Evolutionary conservation across 148 eudicot genomes (phyloP).

Genomic region (Camellia lanceoleosa): DNA sequence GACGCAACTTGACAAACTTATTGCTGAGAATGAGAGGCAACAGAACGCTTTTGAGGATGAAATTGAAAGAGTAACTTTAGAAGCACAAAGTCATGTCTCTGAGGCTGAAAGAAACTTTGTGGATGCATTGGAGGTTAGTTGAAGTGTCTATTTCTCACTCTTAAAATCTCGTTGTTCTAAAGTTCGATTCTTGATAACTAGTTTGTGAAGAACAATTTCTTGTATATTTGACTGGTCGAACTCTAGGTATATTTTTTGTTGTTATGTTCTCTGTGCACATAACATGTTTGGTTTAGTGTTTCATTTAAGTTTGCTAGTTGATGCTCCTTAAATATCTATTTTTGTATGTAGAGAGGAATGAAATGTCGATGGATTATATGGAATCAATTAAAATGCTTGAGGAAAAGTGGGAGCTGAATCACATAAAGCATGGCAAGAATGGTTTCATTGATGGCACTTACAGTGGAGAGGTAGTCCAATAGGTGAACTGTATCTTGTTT

Average conservation of each 20-base stretch:
- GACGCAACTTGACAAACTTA: no score
- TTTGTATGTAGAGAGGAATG: slow-evolving; percentile 58
- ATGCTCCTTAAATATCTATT: neutral
- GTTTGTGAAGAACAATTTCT: neutral
- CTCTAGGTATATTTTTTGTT: neutral
- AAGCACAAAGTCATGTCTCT: slow-evolving; percentile 63
- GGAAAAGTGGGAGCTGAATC: slow-evolving; percentile 77
- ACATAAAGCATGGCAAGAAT: slow-evolving; percentile 55
- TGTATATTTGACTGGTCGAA: neutral
- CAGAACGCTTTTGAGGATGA: no score
- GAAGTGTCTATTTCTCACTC: neutral
- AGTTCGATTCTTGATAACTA: neutral
- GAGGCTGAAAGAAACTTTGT: slow-evolving; percentile 76
- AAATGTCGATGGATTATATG: slow-evolving; percentile 96
- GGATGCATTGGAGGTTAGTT: slow-evolving; percentile 71
- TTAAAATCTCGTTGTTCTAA: neutral
- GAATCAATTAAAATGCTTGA: slow-evolving; percentile 91
- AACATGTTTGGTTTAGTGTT: slow-evolving; percentile 4
- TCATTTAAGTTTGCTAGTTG: slow-evolving; percentile 6
- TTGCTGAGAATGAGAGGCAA: no score
- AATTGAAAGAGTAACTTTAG: slow-evolving; percentile 52
- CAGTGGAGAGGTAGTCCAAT: slow-evolving; percentile 47
- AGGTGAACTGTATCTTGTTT: neutral
- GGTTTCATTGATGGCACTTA: slow-evolving; percentile 40
- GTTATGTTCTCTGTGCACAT: slow-evolving; percentile 4